These are phyloP conservation scores for Chalciporus chontae DNA, from an alignment of 768 basidiomycete genomes.

Conservation along the genomic window DNA sequence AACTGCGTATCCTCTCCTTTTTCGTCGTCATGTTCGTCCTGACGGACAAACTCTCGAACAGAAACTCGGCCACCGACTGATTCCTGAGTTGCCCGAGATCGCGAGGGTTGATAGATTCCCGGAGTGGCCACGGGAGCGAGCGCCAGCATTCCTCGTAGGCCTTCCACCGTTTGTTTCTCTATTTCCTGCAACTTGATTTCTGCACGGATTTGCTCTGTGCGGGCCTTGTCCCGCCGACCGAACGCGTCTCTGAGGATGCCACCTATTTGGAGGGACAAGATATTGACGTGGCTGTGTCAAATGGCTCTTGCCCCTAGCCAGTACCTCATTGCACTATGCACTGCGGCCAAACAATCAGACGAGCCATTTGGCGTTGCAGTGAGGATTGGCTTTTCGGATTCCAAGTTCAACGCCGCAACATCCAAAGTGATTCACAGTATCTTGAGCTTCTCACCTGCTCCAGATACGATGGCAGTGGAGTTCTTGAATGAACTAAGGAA, in stretches of 20 bases:
- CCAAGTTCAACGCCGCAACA: too few species aligned
- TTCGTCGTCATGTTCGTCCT: slow-evolving; percentile 38
- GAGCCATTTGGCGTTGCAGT: too few species aligned
- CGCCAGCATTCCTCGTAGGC: slow-evolving; percentile 53
- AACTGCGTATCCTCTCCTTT: slow-evolving; percentile 54
- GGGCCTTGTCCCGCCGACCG: slow-evolving; percentile 47
- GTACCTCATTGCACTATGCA: too few species aligned
- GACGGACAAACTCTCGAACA: slow-evolving; percentile 45
- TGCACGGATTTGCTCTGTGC: slow-evolving; percentile 45
- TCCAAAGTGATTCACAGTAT: too few species aligned
- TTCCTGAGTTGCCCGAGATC: slow-evolving; percentile 35
- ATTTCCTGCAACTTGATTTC: slow-evolving; percentile 45
- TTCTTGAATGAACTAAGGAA: too few species aligned
- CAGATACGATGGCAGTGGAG: too few species aligned
- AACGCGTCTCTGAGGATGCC: slow-evolving; percentile 49
- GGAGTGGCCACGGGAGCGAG: slow-evolving; percentile 58
- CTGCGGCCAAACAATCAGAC: too few species aligned
- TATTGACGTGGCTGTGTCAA: too few species aligned
- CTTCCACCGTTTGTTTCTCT: slow-evolving; percentile 47
- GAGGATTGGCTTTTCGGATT: too few species aligned
- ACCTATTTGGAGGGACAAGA: too few species aligned
- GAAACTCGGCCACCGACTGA: slow-evolving; percentile 44
- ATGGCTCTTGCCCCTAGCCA: too few species aligned
- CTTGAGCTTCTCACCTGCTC: too few species aligned
- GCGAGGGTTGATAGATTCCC: slow-evolving; percentile 9